Conservation (phyloP, 768 basidiomycete species). For the Kwoniella europaea region DNA sequence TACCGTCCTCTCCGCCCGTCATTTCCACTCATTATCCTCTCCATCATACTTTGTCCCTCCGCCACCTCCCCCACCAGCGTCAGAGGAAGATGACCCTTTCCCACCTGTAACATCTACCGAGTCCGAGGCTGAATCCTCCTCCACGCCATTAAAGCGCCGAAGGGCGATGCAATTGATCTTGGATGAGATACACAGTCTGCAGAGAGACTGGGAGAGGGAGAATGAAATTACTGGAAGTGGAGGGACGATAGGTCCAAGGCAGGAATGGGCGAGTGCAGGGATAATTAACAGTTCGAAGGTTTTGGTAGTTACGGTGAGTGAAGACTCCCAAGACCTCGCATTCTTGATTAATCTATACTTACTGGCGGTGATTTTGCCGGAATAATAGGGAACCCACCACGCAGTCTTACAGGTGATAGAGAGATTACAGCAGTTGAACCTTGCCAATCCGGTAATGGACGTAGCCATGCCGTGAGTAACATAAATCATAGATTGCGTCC, state of each 20-base stretch:
- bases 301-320: conserved; percentile 48
- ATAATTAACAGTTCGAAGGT: conserved; percentile 55
- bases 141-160: conserved; percentile 23
- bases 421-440: conserved; percentile 39
- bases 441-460: conserved; percentile 57
- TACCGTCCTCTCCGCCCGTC: conserved; percentile 51
- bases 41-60: conserved; percentile 37
- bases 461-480: conserved; percentile 53
- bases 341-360: not conserved
- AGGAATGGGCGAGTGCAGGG: conserved; percentile 53
- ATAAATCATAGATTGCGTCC: too few relatives aligned
- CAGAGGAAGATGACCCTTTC: conserved; percentile 18
- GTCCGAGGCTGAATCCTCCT: conserved; percentile 24
- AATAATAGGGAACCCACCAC: conserved; percentile 45
- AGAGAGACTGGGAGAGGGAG: conserved; percentile 44
- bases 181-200: conserved; percentile 49
- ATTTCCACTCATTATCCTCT: conserved; percentile 49
- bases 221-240: conserved; percentile 3
- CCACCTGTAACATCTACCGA: conserved; percentile 22
- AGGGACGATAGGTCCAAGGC: conserved; percentile 11
- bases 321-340: not conserved
- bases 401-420: conserved; percentile 50
- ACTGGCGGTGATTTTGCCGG: not conserved
- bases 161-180: conserved; percentile 51
- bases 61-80: conserved; percentile 3